Conservation (phyloP, 2,329 filamentous ascomycete genomes). For the Fusarium odoratissimum region DNA sequence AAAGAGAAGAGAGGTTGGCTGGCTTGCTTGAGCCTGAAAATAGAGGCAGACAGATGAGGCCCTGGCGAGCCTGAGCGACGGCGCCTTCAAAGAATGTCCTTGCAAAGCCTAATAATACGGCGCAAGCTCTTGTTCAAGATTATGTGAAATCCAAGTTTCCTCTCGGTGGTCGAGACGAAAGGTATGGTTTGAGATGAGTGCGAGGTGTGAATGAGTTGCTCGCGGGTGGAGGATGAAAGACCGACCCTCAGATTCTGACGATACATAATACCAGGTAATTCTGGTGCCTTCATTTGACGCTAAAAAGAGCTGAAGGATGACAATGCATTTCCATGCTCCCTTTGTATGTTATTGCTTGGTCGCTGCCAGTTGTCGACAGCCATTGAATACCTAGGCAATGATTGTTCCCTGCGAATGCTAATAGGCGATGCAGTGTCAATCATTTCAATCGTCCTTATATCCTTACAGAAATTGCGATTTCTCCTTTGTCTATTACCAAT, state of each 20-base stretch:
- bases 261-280: not conserved
- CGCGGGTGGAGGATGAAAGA: not conserved
- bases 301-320: not conserved
- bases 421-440: not conserved
- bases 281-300: not conserved
- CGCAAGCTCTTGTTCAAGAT: not conserved
- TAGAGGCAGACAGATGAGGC: not conserved
- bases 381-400: not conserved
- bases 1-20: not conserved
- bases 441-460: not conserved
- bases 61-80: too few relatives aligned
- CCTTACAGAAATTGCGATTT: not conserved
- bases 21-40: conserved; percentile 5
- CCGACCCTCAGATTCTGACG: not conserved
- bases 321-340: not conserved
- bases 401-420: not conserved
- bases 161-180: not conserved
- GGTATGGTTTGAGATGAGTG: not conserved
- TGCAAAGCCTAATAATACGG: too few relatives aligned
- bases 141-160: not conserved
- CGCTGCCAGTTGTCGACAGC: not conserved
- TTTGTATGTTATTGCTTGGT: not conserved
- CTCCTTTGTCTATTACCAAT: not conserved
- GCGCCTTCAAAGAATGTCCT: not conserved
- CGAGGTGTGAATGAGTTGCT: not conserved